Conservation (phyloP, 306 rosid species). For the Casuarina equisetifolia region DNA sequence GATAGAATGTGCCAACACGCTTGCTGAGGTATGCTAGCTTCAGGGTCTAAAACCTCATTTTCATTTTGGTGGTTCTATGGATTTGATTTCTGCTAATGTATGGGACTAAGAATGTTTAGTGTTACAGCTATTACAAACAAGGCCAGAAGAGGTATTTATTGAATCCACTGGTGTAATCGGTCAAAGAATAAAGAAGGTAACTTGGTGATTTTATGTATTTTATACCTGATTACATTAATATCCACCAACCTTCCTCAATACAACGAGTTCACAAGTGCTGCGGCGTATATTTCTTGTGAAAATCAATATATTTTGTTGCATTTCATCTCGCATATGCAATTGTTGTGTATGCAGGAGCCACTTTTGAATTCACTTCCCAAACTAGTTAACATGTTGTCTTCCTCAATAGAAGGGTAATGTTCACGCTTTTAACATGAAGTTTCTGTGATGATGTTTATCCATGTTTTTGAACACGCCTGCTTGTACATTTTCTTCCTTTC, state of each 20-base stretch:
- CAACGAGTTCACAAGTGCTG: conserved; percentile 20
- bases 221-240: conserved; percentile 16
- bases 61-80: background rate
- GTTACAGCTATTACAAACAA: conserved; percentile 63
- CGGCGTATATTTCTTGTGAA: conserved; percentile 7
- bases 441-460: conserved; percentile 5
- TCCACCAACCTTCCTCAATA: conserved; percentile 16
- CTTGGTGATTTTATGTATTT: conserved; percentile 12
- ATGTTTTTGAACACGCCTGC: conserved; percentile 11
- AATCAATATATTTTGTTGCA: conserved; percentile 10
- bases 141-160: conserved; percentile 70
- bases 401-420: conserved; percentile 66
- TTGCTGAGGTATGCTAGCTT: conserved; percentile 62
- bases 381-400: conserved; percentile 62
- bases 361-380: conserved; percentile 75
- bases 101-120: conserved; percentile 17
- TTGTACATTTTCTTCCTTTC: background rate
- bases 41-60: conserved; percentile 9
- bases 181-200: conserved; percentile 82
- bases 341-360: conserved; percentile 59
- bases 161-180: conserved; percentile 97
- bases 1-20: conserved; percentile 57
- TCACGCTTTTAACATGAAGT: conserved; percentile 8
- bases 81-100: conserved; percentile 8
- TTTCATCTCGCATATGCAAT: conserved; percentile 14